Base-by-base conservation (phyloP, 345 rosid species). In the Ceriops zippeliana region DNA sequence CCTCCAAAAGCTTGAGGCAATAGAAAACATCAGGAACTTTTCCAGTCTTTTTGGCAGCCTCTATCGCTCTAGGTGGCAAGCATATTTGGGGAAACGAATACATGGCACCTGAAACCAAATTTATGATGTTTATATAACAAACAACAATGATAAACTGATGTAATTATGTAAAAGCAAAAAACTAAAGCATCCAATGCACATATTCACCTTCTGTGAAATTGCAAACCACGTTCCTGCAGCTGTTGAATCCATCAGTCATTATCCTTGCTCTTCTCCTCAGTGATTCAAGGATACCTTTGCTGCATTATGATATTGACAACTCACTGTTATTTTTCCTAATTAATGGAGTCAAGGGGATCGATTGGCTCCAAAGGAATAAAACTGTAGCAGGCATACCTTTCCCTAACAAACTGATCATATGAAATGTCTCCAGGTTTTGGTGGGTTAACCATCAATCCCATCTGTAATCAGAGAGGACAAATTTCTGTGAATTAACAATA, bases 181-280 rank as follows among this genome's bases (percentile, higher is more conserved):
- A 21, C 10, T 9, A 7, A 53, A 46, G 38, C 28, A 22, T 21
- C 21, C 2, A 26, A 15, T 59, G 63, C 46, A 69, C 22, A 15
- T 2, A 54, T 66, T 62, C 75, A 89, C 99, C 99, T 87, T 95
- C 97, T 1, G 97, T 95, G 87, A 95, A 95, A 75, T 95, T 95
- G 75, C 99, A 95, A 31, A 90, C 87, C 1, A 95, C 97, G 67
- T 95, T 95, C 78, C 80, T 88, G 89, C 97, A 90, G 89, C 93
- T 91, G 87, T 95, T 91, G 83, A 95, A 95, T 76, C 99, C 97
- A 66, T 95, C 99, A 52, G 99, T 95, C 99, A 95, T 95, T 28
- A 95, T 66, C 75, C 75, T 86, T 63, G 99, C 99, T 75, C 97
- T 90, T 82, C 89, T 87, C 79, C 96, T 89, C 68, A 95, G 82